Percentiles rank a stretch among this genome's conserved stretches.
These are phyloP conservation scores for Liriodendron chinense DNA, from an alignment of 164 flowering plant species.

Conservation along the genomic window DNA sequence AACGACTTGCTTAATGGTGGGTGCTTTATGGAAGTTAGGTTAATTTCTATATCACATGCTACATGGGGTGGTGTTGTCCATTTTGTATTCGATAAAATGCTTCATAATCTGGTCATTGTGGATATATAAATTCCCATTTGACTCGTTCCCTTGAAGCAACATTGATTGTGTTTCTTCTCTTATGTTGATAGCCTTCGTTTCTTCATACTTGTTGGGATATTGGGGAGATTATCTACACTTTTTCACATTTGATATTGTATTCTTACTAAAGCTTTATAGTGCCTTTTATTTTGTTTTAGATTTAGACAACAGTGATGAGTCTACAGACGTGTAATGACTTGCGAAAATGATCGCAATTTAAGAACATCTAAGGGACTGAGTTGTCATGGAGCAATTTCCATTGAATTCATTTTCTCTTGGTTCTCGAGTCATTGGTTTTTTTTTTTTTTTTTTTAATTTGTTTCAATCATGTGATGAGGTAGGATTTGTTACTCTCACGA, in stretches of 20 bases:
- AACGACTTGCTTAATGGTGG: too few species aligned
- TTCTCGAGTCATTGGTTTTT: too few species aligned
- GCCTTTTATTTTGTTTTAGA: too few species aligned
- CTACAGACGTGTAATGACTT: conserved; percentile 48
- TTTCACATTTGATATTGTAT: neutral
- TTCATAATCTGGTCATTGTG: conserved; percentile 22
- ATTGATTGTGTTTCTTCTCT: conserved; percentile 1
- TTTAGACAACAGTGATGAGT: conserved; percentile 27
- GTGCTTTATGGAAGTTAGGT: too few species aligned
- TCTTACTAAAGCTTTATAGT: neutral
- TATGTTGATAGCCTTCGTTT: neutral
- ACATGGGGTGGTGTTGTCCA: too few species aligned
- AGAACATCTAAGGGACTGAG: conserved; percentile 64
- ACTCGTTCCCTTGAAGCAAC: conserved; percentile 31
- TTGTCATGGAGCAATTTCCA: neutral
- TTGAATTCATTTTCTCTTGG: neutral
- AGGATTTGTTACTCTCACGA: neutral
- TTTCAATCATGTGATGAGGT: neutral
- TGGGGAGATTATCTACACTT: neutral
- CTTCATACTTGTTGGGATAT: neutral
- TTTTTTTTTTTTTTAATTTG: neutral
- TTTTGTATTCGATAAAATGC: neutral
- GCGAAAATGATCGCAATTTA: conserved; percentile 43
- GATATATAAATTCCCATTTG: conserved; percentile 5
- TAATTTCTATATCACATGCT: too few species aligned